phyloP scores from a whole-genome alignment of 169 alveolate species.

The Babesia divergens region DNA sequence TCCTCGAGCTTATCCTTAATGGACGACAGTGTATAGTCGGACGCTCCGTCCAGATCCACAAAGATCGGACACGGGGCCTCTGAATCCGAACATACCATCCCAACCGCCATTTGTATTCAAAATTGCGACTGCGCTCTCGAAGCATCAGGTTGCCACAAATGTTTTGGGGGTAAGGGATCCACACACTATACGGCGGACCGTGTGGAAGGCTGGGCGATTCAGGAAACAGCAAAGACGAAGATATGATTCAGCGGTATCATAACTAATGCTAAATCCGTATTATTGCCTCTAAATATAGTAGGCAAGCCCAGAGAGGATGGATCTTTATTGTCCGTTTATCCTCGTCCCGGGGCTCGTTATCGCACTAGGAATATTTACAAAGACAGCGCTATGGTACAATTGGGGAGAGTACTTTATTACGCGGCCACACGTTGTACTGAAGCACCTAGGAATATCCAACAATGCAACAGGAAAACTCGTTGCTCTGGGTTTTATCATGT shows the following conservation, averaged over 20 bases:
- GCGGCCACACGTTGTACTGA: slow-evolving; percentile 2
- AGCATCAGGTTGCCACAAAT: too few relatives aligned
- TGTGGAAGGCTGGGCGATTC: too few relatives aligned
- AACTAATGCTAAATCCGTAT: too few relatives aligned
- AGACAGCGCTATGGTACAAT: background rate
- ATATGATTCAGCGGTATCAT: too few relatives aligned
- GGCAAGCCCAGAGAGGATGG: too few relatives aligned
- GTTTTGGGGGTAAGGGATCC: slow-evolving; percentile 9
- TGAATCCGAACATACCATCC: slow-evolving; percentile 29
- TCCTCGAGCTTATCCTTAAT: slow-evolving; percentile 71
- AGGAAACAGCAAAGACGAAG: too few relatives aligned
- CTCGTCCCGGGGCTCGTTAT: slow-evolving; percentile 10
- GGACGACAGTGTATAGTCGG: slow-evolving; percentile 28
- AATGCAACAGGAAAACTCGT: background rate
- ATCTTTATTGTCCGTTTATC: background rate
- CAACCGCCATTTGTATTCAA: slow-evolving; percentile 5
- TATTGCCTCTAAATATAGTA: too few relatives aligned
- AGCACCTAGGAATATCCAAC: background rate
- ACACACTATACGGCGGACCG: slow-evolving; percentile 15
- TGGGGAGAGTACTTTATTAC: background rate
- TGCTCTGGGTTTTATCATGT: background rate
- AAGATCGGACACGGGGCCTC: slow-evolving; percentile 56
- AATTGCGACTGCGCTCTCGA: too few relatives aligned
- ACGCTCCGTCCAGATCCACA: slow-evolving; percentile 31
- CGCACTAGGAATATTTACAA: slow-evolving; percentile 18